Percentiles rank a stretch among this genome's conserved stretches.
Conservation (phyloP, 1,139 yeast species). For the Taphrina populina region DNA sequence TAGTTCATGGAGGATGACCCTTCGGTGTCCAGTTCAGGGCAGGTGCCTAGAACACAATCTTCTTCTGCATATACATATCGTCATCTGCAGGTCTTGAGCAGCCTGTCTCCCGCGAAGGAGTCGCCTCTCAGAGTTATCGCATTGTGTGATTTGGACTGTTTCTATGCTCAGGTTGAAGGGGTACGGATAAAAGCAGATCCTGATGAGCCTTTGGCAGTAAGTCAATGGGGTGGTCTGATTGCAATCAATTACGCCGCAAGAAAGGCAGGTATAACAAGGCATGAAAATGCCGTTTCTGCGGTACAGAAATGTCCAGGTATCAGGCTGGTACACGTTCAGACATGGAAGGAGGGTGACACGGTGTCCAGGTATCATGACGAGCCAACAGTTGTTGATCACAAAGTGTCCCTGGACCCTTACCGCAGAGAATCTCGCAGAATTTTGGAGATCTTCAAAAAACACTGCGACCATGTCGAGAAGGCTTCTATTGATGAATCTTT, state of each 20-base stretch:
- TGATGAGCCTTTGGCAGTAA: constrained; percentile 85
- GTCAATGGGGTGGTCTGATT: constrained; percentile 85
- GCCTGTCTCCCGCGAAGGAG: constrained; percentile 26
- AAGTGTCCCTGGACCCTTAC: constrained; percentile 88
- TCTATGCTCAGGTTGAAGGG: constrained; percentile 89
- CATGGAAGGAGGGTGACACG: constrained; percentile 80
- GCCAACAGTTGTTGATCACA: constrained; percentile 54
- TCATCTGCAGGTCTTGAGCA: constrained; percentile 20
- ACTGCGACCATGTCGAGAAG: constrained; percentile 73
- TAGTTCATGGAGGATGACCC: constrained; percentile 7
- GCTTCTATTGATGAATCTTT: constrained; percentile 96
- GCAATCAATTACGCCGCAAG: constrained; percentile 55
- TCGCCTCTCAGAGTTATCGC: constrained; percentile 64
- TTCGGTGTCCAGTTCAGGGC: constrained; percentile 2
- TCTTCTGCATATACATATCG: constrained; percentile 21
- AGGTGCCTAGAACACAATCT: background rate
- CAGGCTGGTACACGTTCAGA: constrained; percentile 88
- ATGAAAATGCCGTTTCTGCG: constrained; percentile 71
- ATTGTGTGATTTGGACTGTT: constrained; percentile 88
- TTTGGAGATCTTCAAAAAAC: constrained; percentile 56
- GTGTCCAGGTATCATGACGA: constrained; percentile 69
- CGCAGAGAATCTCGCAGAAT: constrained; percentile 82
- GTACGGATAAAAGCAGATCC: constrained; percentile 62
- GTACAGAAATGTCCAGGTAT: constrained; percentile 69
- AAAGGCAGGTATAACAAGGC: constrained; percentile 64